phyloP scores from a whole-genome alignment of 345 rosid genomes.

The Brassica napus region DNA sequence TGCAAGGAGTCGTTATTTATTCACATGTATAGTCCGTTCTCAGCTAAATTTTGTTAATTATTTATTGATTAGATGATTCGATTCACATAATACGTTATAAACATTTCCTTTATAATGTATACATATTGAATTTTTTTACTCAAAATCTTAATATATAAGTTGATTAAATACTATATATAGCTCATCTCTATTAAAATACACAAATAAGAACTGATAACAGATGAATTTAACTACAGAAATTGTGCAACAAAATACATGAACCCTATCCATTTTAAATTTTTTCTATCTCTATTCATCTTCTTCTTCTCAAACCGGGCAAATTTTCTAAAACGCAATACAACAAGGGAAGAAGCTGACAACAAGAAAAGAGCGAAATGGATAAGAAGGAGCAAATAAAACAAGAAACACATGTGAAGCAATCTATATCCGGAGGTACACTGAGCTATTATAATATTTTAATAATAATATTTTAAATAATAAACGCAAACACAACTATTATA shows the following conservation, averaged over 20 bases:
- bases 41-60: background rate
- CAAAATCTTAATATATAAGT: background rate
- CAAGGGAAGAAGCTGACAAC: too few species aligned
- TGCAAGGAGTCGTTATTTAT: constrained; percentile 23
- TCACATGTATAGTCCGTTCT: background rate
- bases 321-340: too few species aligned
- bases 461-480: background rate
- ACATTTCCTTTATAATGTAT: background rate
- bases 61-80: constrained; percentile 15
- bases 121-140: background rate
- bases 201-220: background rate
- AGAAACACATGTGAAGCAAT: too few species aligned
- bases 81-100: constrained; percentile 7
- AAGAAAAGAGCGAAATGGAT: too few species aligned
- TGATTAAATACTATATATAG: background rate
- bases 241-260: background rate
- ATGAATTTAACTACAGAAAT: background rate
- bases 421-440: too few species aligned
- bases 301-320: too few species aligned
- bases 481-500: background rate
- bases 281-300: too few species aligned
- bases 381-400: too few species aligned
- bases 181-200: background rate
- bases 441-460: background rate
- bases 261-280: background rate